Evolutionary conservation across 345 rosid genomes (phyloP), one percentile per base, ranked within the genome.

Genomic region (Mercurialis annua): DNA sequence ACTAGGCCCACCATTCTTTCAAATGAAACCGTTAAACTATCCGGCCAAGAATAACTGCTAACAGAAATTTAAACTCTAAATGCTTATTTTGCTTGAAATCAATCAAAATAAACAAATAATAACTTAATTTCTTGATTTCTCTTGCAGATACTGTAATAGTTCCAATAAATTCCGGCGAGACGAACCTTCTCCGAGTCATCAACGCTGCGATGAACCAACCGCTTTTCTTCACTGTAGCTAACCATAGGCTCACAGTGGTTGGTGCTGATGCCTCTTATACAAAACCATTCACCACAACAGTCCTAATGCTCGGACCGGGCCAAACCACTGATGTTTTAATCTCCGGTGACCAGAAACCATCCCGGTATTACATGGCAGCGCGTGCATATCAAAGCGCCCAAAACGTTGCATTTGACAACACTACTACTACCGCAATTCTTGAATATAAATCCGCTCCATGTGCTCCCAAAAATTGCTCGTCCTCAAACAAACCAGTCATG

Each of bases 311-410:
- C 4, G 75, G 74, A 12, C 79, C 79, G 0, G 75, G 79, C 30
- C 75, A 75, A n/a, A 75, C 79, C 59, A 70, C 71, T 18, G 75
- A 75, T 31, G 79, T 75, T n/a, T 18, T 75, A 34, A 70, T 75
- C 71, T 29, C 71, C 44, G 79, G 68, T 18, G 60, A 75, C 54
- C 79, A 75, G 44, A 12, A 44, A 26, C 59, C 79, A 0, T 62
- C 46, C 4, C 57, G 75, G 21, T 70, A 70, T 30, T 75, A 75
- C 65, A 61, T 66, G 64, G 75, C 75, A 0, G 71, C 71, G 20
- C 67, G 74, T 1, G 75, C 75, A 10, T 70, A 70, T 17, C 75
- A 70, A 46, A 70, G 74, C 29, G 79, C 74, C 0, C 74, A 60
- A 46, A 75, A 70, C 40, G 40, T 36, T 3, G 46, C 78, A 2